These are phyloP conservation scores for Xylaria hypoxylon DNA, from an alignment of 2,329 filamentous ascomycete species.

Conservation along the genomic window DNA sequence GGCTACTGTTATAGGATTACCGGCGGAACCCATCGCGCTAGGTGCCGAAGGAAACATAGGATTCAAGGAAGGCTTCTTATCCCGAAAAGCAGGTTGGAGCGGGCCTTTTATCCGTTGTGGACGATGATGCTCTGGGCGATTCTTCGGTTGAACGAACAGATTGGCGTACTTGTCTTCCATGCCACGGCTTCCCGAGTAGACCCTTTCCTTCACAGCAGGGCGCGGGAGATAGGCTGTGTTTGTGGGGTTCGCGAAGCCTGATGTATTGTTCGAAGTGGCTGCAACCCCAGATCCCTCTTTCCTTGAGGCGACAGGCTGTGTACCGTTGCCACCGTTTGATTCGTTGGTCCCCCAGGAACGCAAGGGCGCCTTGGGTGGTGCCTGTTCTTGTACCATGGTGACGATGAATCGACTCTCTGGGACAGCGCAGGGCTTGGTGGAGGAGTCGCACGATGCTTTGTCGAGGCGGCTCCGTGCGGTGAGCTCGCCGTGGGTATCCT, in stretches of 20 bases:
- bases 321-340: conserved; percentile 28
- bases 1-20: conserved; percentile 48
- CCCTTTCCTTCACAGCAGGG: conserved; percentile 48
- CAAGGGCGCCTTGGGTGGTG: conserved; percentile 58
- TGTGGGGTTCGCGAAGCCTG: conserved; percentile 34
- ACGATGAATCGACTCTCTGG: conserved; percentile 32
- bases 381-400: conserved; percentile 62
- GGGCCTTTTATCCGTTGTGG: conserved; percentile 62
- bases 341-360: conserved; percentile 54
- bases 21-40: conserved; percentile 45
- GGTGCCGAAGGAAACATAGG: conserved; percentile 62
- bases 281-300: conserved; percentile 5
- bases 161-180: conserved; percentile 66
- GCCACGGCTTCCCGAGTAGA: conserved; percentile 41
- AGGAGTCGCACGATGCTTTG: not conserved
- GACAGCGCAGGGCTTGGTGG: conserved; percentile 3
- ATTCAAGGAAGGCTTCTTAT: conserved; percentile 60
- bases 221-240: conserved; percentile 25
- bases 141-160: conserved; percentile 66
- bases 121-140: conserved; percentile 68
- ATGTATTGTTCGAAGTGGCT: conserved; percentile 30
- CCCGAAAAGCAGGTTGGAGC: conserved; percentile 59
- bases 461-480: not conserved
- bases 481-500: conserved; percentile 7
- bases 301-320: conserved; percentile 26